Evolutionary conservation across 805 yeast genomes (phyloP), one percentile per base, ranked within the genome.

Genomic region (Candida pseudofarinosa): DNA sequence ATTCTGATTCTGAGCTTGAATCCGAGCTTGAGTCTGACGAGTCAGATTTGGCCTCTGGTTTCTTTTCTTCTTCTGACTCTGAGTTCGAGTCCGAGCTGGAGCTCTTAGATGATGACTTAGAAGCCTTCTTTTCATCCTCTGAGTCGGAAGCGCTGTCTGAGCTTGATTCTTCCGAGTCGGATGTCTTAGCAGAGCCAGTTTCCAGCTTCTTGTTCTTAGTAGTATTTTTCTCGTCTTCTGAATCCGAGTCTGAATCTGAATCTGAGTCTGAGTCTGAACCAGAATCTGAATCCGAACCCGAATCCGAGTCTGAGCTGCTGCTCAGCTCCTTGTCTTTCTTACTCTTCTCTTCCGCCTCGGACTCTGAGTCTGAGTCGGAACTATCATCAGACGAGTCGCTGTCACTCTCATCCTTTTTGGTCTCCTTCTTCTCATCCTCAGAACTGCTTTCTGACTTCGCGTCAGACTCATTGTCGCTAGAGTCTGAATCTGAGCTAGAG

Each of bases 351-450:
- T 56, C 61, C 30, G 47, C 55, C 44, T 66, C 65, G 43, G 55
- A 59, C 36, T 61, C 64, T 31, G 68, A 65, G 40, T 59, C 65
- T 30, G 67, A 62, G 41, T 45, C 51, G 17, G 62, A 58, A 32
- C 55, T 60, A 40, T 65, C 55, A 30, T 50, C 59, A 7, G 60
- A 59, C 47, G 49, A 62, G 26, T 62, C 51, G 34, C 31, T 34
- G 19, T 45, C 55, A 50, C 53, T 48, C 48, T 50, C 43, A 26
- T 37, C 38, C 43, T 48, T 42, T 45, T 47, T 47, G 40, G 46
- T 51, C 51, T 50, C 52, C 44, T 44, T 43, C 44, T 42, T 47
- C 45, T 42, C 47, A 45, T 58, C 56, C 35, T 50, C 63, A 33
- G 63, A 58, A 8, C 56, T 46, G 4, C 34, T 32, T 32, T 32